Percentiles rank a stretch among this genome's conserved stretches.
These are phyloP conservation scores for Amaranthus tricolor DNA, from an alignment of 179 eudicot species.

Conservation along the genomic window DNA sequence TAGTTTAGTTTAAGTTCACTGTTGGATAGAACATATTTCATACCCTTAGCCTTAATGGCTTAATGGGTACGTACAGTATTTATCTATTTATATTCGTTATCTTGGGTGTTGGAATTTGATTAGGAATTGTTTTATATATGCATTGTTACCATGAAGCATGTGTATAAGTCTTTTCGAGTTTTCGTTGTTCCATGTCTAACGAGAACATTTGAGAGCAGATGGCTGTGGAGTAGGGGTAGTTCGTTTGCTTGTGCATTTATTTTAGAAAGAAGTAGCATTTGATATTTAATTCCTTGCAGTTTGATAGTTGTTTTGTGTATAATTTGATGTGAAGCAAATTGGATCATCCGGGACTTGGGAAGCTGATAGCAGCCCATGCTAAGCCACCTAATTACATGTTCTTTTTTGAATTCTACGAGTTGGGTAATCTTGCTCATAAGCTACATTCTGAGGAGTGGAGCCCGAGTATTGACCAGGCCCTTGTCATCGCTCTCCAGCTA, in stretches of 20 bases:
- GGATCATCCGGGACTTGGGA: slow-evolving; percentile 80
- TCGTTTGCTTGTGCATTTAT: background rate
- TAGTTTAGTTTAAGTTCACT: too few species aligned
- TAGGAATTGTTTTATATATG: background rate
- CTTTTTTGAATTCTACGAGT: slow-evolving; percentile 71
- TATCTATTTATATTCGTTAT: too few species aligned
- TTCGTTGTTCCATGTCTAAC: too few species aligned
- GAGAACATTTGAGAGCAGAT: too few species aligned
- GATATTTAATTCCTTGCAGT: background rate
- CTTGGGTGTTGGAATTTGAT: background rate
- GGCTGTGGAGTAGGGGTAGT: background rate
- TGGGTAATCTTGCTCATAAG: slow-evolving; percentile 70
- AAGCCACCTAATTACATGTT: slow-evolving; percentile 95
- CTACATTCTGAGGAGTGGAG: slow-evolving; percentile 89
- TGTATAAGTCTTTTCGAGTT: too few species aligned
- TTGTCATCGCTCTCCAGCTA: slow-evolving; percentile 46
- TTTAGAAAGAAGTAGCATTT: background rate
- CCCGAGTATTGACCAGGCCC: slow-evolving; percentile 58
- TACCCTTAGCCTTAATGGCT: too few species aligned
- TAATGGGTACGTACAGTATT: too few species aligned
- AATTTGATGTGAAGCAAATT: slow-evolving; percentile 61
- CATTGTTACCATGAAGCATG: too few species aligned
- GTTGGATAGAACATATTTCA: too few species aligned
- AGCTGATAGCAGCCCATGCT: slow-evolving; percentile 82
- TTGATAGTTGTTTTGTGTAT: slow-evolving; percentile 1